These are phyloP conservation scores for Pseudofabraea citricarpa DNA, from an alignment of 2,329 filamentous ascomycete genomes.

Conservation along the genomic window DNA sequence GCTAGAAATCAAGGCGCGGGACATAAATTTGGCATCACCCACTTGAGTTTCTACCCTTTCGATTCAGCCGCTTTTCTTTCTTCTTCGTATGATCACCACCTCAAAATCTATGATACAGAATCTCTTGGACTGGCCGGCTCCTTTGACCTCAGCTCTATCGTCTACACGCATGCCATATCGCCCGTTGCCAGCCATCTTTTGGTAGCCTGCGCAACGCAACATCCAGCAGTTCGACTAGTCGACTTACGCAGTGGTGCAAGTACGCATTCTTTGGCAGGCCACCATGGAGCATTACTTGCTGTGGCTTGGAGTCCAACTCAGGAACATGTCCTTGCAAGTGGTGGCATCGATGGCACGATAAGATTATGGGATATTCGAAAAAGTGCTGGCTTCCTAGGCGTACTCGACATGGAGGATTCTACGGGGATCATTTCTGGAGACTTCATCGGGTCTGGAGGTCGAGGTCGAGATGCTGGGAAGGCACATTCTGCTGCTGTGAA, in stretches of 20 bases:
- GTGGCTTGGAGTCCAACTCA: constrained; percentile 77
- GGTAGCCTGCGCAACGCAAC: constrained; percentile 83
- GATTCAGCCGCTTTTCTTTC: constrained; percentile 72
- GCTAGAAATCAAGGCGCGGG: constrained; percentile 25
- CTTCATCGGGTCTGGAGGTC: constrained; percentile 27
- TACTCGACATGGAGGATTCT: constrained; percentile 80
- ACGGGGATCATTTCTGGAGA: constrained; percentile 54
- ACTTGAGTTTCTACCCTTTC: constrained; percentile 74
- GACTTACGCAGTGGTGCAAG: constrained; percentile 79
- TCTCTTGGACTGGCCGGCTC: constrained; percentile 55
- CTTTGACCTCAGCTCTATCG: constrained; percentile 63
- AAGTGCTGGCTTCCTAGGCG: constrained; percentile 68
- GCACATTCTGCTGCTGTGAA: constrained; percentile 84
- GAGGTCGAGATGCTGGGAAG: constrained; percentile 45
- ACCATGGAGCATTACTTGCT: constrained; percentile 62
- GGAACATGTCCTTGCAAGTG: constrained; percentile 77
- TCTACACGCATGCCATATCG: constrained; percentile 76
- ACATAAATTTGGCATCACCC: constrained; percentile 70
- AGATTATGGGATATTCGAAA: constrained; percentile 85
- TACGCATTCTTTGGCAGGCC: constrained; percentile 66
- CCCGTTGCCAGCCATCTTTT: constrained; percentile 68
- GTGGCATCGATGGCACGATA: constrained; percentile 77
- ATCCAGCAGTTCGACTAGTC: constrained; percentile 77
- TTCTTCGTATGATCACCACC: constrained; percentile 70
- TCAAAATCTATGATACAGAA: constrained; percentile 71